phyloP scores from a whole-genome alignment of 805 yeast genomes.

The Grigorovia transvaalensis region DNA sequence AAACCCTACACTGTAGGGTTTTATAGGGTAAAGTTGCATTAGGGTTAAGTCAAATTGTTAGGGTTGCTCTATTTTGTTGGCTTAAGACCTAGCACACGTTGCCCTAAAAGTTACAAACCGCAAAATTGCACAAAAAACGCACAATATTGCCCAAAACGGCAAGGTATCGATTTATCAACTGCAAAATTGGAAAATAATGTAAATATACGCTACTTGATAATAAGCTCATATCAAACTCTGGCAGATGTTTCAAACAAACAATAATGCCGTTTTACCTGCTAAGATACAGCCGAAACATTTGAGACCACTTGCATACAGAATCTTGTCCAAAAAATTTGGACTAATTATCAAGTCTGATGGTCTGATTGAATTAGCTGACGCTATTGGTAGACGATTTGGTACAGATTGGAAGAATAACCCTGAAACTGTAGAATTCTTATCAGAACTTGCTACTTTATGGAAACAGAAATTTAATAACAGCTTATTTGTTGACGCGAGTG shows the following conservation, averaged over 20 bases:
- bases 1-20: too few relatives aligned
- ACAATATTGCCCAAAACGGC: too few relatives aligned
- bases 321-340: conserved; percentile 86
- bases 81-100: background rate
- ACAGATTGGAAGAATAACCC: conserved; percentile 59
- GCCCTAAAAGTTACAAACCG: background rate
- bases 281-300: conserved; percentile 69
- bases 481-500: conserved; percentile 68
- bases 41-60: too few relatives aligned
- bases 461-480: conserved; percentile 76
- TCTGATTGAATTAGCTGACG: conserved; percentile 57
- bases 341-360: conserved; percentile 84
- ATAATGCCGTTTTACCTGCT: conserved; percentile 50
- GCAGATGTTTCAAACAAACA: conserved; percentile 2
- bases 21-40: too few relatives aligned
- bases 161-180: background rate
- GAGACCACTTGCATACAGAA: conserved; percentile 84
- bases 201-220: too few relatives aligned
- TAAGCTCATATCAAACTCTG: too few relatives aligned
- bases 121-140: background rate
- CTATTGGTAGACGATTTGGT: conserved; percentile 69
- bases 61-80: background rate
- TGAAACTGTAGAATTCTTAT: conserved; percentile 35
- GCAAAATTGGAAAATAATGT: too few relatives aligned
- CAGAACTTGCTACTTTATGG: conserved; percentile 74